Conservation (phyloP, 2,329 filamentous ascomycete genomes). For the Alternaria burnsii region DNA sequence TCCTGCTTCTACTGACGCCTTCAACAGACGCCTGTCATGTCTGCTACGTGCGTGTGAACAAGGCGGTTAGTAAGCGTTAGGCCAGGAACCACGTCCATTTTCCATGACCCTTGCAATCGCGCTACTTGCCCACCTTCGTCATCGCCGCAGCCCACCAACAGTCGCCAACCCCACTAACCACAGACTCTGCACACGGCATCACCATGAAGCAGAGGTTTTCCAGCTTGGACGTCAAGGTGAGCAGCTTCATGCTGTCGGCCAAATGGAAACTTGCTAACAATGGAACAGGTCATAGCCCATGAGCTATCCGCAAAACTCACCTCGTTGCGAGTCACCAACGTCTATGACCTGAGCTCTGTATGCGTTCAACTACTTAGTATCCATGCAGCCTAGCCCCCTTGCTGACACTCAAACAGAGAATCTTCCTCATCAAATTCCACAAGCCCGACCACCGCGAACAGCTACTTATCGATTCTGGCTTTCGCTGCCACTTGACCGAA, state of each 20-base stretch:
- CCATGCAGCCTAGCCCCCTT: constrained; percentile 16
- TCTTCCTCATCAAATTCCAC: constrained; percentile 93
- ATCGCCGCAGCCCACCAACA: constrained; percentile 34
- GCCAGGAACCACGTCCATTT: constrained; percentile 20
- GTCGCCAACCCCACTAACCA: constrained; percentile 32
- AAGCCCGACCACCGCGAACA: constrained; percentile 90
- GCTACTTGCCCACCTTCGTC: constrained; percentile 38
- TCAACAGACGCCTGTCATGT: not conserved
- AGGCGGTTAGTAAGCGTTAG: constrained; percentile 20
- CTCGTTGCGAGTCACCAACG: constrained; percentile 84
- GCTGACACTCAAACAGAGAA: constrained; percentile 64
- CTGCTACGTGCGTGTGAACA: not conserved
- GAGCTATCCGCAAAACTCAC: constrained; percentile 83
- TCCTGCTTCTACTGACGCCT: constrained; percentile 16
- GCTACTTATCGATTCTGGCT: constrained; percentile 91
- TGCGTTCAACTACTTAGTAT: constrained; percentile 16
- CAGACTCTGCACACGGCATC: constrained; percentile 41
- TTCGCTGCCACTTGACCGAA: constrained; percentile 91
- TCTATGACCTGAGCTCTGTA: constrained; percentile 92
- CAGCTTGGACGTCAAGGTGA: constrained; percentile 77
- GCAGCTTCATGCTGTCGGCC: not conserved
- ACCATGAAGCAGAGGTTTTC: constrained; percentile 82
- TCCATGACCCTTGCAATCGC: constrained; percentile 36
- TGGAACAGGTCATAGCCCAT: constrained; percentile 82
- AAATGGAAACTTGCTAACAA: constrained; percentile 4